phyloP scores from a whole-genome alignment of 768 basidiomycete genomes.

The Mycena sanguinolenta region DNA sequence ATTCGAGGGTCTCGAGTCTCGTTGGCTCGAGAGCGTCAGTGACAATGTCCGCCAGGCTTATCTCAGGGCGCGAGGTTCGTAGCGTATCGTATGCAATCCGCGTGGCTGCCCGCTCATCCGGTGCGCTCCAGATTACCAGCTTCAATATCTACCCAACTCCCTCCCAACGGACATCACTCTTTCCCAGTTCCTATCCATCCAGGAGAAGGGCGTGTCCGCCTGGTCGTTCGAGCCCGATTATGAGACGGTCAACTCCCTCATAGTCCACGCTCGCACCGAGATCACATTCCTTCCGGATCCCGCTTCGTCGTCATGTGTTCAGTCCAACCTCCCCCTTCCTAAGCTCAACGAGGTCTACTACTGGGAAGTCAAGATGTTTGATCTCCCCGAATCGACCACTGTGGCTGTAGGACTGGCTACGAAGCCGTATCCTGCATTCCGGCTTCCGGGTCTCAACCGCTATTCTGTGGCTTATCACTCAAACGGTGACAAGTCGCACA shows the following conservation, averaged over 20 bases:
- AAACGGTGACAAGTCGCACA: slow-evolving; percentile 96
- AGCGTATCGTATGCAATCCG: slow-evolving; percentile 7
- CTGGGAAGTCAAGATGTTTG: slow-evolving; percentile 99
- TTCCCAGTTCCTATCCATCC: slow-evolving; percentile 98
- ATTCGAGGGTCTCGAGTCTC: slow-evolving; percentile 89
- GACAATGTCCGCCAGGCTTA: slow-evolving; percentile 81
- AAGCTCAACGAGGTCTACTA: slow-evolving; percentile 99
- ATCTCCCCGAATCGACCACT: slow-evolving; percentile 88
- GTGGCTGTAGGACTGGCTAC: slow-evolving; percentile 96
- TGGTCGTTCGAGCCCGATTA: slow-evolving; percentile 99
- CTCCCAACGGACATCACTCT: slow-evolving; percentile 97
- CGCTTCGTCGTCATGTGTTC: slow-evolving; percentile 92
- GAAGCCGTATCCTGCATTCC: slow-evolving; percentile 96
- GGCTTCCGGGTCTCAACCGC: slow-evolving; percentile 87
- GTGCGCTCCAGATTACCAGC: slow-evolving; percentile 73
- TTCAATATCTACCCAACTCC: slow-evolving; percentile 96
- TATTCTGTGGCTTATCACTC: slow-evolving; percentile 96
- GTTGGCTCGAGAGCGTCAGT: slow-evolving; percentile 90
- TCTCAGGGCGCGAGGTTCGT: slow-evolving; percentile 87
- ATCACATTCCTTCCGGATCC: slow-evolving; percentile 98
- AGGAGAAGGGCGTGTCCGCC: slow-evolving; percentile 99
- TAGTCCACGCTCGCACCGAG: slow-evolving; percentile 96
- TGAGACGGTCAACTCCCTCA: slow-evolving; percentile 90
- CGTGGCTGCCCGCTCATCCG: slow-evolving; percentile 26
- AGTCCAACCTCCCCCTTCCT: slow-evolving; percentile 96